Evolutionary conservation across 2,329 filamentous ascomycete genomes (phyloP), one percentile per base, ranked within the genome.

Genomic region (Colletotrichum noveboracense): DNA sequence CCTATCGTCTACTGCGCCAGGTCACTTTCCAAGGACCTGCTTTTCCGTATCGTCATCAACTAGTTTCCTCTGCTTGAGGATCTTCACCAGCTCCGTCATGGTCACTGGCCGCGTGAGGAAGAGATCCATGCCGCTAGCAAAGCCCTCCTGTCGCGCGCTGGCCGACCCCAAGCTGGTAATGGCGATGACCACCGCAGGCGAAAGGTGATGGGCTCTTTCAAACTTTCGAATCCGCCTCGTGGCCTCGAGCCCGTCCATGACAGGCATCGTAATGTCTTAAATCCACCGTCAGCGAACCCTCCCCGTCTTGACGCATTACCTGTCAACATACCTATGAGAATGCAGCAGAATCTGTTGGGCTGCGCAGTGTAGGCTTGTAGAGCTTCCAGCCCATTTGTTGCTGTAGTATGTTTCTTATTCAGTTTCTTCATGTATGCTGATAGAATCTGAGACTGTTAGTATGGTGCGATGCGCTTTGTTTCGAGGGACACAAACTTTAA

Each of bases 51-150:
- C 56, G 5, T 74, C 74, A 21, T 76, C 70, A 18, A 76, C 70
- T 13, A 76, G 21, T 60, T 43, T 64, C 34, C 74, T 67, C 65
- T 73, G 70, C 24, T 68, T 71, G 24, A 78, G 24, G 13, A 78
- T 78, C 30, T 68, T 68, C 30, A 76, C 69, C 28, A 86, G 77
- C 65, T 86, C 83, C 3, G 80, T 80, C 26, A 85, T 77, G 14
- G 83, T 78, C 9, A 88, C 86, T 3, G 87, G 87, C 78, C 88
- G 88, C 74, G 87, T 87, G 56, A 89, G 77, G 75, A 87, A 88
- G 2, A 87, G 75, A 77, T 89, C 86, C 56, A 88, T 83, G 2
- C 87, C 87, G 70, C 82, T 85, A 13, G 83, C 84, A 70, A 86
- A 86, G 0, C 87, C 87, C 72, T 88, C 87, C 76, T 87, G 84